These are phyloP conservation scores for Ceratobasidium sp. DNA, from an alignment of 1,284 basidiomycete species.

Conservation along the genomic window DNA sequence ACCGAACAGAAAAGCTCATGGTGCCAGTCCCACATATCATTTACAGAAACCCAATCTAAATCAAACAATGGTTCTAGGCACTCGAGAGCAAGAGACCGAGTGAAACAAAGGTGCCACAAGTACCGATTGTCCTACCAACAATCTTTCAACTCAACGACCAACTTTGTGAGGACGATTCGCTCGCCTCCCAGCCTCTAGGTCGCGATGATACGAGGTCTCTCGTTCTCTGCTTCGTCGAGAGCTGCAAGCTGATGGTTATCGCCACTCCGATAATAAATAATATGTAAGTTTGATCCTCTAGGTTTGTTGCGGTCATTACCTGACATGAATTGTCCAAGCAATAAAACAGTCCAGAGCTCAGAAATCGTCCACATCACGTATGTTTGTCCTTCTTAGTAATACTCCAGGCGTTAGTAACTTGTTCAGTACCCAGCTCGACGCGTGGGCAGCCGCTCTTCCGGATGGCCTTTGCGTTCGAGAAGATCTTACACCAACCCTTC, in stretches of 20 bases:
- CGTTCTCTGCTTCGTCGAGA: too few relatives aligned
- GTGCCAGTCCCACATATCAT: not conserved
- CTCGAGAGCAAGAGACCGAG: not conserved
- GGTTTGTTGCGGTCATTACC: too few relatives aligned
- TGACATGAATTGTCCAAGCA: too few relatives aligned
- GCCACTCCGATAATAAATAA: not conserved
- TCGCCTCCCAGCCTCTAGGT: not conserved
- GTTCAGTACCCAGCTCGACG: not conserved
- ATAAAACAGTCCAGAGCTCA: too few relatives aligned
- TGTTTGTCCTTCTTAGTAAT: not conserved
- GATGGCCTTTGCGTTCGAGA: not conserved
- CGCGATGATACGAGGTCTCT: too few relatives aligned
- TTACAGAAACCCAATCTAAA: not conserved
- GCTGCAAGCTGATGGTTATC: conserved; percentile 24
- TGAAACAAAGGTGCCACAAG: not conserved
- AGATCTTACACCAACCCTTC: not conserved
- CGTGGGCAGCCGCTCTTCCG: not conserved
- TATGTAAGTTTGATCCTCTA: too few relatives aligned
- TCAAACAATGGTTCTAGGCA: not conserved
- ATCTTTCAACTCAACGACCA: too few relatives aligned
- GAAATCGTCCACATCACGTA: not conserved
- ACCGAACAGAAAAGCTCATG: not conserved
- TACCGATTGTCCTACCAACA: not conserved
- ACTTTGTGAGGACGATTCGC: not conserved
- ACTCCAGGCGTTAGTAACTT: not conserved